phyloP scores from a whole-genome alignment of 1,284 basidiomycete species.

The Rhodotorula sp. region DNA sequence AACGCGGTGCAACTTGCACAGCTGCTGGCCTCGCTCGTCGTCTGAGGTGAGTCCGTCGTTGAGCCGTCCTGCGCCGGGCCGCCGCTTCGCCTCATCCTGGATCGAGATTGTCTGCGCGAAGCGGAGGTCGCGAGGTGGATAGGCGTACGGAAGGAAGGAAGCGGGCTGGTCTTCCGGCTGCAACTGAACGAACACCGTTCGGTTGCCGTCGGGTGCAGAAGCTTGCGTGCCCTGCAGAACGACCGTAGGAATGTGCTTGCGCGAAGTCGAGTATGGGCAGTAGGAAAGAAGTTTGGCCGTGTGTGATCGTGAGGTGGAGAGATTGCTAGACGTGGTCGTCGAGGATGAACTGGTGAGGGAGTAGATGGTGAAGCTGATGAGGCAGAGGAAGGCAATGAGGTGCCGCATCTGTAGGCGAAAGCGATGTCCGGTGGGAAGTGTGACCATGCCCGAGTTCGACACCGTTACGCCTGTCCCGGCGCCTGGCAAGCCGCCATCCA shows the following conservation, averaged over 20 bases:
- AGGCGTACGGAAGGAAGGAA: constrained; percentile 26
- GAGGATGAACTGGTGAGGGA: neutral
- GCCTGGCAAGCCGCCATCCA: neutral
- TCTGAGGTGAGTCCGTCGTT: constrained; percentile 15
- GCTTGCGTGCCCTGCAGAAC: constrained; percentile 23
- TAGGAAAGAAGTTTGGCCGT: constrained; percentile 11
- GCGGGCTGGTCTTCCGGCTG: neutral
- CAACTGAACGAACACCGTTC: constrained; percentile 25
- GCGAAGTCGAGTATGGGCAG: constrained; percentile 33
- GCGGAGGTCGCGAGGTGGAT: constrained; percentile 35
- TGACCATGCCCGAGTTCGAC: neutral
- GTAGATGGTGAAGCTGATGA: constrained; percentile 5
- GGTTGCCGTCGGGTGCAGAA: constrained; percentile 7
- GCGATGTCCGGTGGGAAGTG: neutral
- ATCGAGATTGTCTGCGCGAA: constrained; percentile 25
- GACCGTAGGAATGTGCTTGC: constrained; percentile 35
- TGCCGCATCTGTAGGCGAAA: constrained; percentile 14
- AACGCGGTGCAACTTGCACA: constrained; percentile 25
- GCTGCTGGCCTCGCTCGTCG: constrained; percentile 28
- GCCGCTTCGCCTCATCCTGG: neutral
- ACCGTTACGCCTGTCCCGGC: neutral
- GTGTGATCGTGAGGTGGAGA: neutral
- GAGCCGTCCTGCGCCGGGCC: constrained; percentile 8
- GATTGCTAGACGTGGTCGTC: neutral
- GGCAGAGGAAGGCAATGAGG: constrained; percentile 9